Conservation (phyloP, 805 yeast species). For the Saccharomycopsis guyanensis region DNA sequence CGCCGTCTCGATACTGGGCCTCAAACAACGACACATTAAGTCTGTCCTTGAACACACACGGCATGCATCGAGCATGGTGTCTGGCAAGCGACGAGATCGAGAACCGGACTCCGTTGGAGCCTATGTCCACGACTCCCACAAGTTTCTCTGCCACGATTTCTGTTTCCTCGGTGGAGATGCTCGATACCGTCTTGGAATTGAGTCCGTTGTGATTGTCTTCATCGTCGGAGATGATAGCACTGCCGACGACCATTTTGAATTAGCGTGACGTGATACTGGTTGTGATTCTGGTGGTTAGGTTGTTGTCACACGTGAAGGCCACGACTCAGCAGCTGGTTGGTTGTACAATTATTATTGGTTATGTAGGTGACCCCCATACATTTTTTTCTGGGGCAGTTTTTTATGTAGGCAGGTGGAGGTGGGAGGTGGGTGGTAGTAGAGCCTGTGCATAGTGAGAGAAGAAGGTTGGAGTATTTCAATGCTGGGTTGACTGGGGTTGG, state of each 20-base stretch:
- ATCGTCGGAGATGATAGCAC: slow-evolving; percentile 16
- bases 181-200: not conserved
- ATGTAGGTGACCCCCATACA: too few relatives aligned
- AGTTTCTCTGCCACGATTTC: slow-evolving; percentile 50
- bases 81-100: slow-evolving; percentile 63
- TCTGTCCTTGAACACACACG: slow-evolving; percentile 69
- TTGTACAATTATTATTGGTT: too few relatives aligned
- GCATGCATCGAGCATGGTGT: slow-evolving; percentile 68
- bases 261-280: too few relatives aligned
- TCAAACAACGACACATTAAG: slow-evolving; percentile 64
- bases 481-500: too few relatives aligned
- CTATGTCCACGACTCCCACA: slow-evolving; percentile 67
- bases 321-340: too few relatives aligned
- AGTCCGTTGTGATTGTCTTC: slow-evolving; percentile 5
- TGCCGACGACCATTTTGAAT: slow-evolving; percentile 1
- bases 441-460: too few relatives aligned
- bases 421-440: too few relatives aligned
- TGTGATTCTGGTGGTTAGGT: too few relatives aligned
- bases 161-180: not conserved
- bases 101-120: slow-evolving; percentile 68
- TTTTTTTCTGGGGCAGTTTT: not conserved
- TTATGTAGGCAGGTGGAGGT: too few relatives aligned
- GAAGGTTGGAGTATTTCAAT: too few relatives aligned
- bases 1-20: slow-evolving; percentile 40
- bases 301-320: too few relatives aligned